Base-by-base conservation (phyloP, 2,329 filamentous ascomycete genomes). In the Aspergillus hiratsukae region DNA sequence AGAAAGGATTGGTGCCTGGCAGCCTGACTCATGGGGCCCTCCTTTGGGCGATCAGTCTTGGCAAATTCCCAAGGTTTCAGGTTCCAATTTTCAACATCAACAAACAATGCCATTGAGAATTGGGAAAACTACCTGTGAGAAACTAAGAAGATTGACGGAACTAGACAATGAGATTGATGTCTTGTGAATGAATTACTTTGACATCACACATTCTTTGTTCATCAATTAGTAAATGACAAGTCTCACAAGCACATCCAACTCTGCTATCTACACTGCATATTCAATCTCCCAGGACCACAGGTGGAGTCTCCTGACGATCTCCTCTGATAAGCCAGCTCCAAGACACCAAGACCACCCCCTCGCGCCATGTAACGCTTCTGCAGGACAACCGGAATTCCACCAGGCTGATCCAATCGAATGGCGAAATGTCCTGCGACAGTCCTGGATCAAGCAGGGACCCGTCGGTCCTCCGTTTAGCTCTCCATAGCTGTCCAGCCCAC, bases 221-320 rank as follows among this genome's bases (percentile, higher is more conserved):
- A 43, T 48, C 43, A 17, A 37, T 17, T 37, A n/a, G 31, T 11
- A 17, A 1, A 17, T n/a, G 31, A 37, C 14, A 37, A 17, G 31
- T 37, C n/a, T n/a, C n/a, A n/a, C n/a, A n/a, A n/a, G 14, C 14
- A 35, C 31, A 17, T 17, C 11, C 31, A 6, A 11, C 1, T 17
- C 31, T 35, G 31, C 31, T 35, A 35, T 35, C 31, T 35, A 35
- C 31, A 1, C 31, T 37, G 31, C 14, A 10, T 17, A 37, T 17
- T 17, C 31, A 17, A 14, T 35, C 11, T 35, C 31, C 31, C 3
- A 35, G 31, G 4, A 35, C 31, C 31, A 17, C 31, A 27, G 14
- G 37, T 28, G 43, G 49, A 56, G 14, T 51, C 56, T 28, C 56
- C 56, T 58, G 56, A 58, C 49, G 56, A 58, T 58, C 56, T 29